Evolutionary conservation across 148 eudicot genomes (phyloP).

Genomic region (Vaccinium macrocarpon): DNA sequence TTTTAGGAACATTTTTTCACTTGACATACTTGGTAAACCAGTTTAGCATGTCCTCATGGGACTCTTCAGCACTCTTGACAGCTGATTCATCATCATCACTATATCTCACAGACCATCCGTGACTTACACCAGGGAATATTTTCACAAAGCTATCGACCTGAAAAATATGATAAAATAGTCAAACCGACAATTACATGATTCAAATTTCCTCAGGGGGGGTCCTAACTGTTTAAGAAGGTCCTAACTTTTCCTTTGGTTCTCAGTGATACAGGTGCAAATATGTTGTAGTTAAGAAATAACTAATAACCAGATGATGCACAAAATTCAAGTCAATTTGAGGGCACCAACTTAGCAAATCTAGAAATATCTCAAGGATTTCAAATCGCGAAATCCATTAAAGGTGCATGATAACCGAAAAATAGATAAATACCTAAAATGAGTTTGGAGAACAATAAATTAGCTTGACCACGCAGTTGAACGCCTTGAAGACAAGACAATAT

Average conservation of each 20-base stretch:
- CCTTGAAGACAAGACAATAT: neutral
- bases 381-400: too few relatives aligned
- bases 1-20: neutral
- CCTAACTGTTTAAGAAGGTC: too few relatives aligned
- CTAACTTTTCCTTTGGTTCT: too few relatives aligned
- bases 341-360: too few relatives aligned
- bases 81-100: too few relatives aligned
- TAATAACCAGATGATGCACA: neutral
- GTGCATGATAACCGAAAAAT: too few relatives aligned
- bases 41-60: slow-evolving; percentile 31
- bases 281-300: neutral
- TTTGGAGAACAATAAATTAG: too few relatives aligned
- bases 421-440: too few relatives aligned
- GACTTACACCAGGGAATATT: too few relatives aligned
- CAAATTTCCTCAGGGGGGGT: neutral
- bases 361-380: too few relatives aligned
- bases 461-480: neutral
- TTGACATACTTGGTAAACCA: slow-evolving; percentile 34
- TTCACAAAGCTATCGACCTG: slow-evolving; percentile 22
- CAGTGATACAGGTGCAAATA: too few relatives aligned
- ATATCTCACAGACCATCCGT: too few relatives aligned
- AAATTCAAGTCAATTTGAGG: neutral
- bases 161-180: neutral
- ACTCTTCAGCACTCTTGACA: slow-evolving; percentile 21
- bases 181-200: neutral